A percentile compares a stretch with the other conserved stretches of the same genome.
phyloP scores from a whole-genome alignment of 495 filamentous ascomycete species.

The Penicillium odoratum region DNA sequence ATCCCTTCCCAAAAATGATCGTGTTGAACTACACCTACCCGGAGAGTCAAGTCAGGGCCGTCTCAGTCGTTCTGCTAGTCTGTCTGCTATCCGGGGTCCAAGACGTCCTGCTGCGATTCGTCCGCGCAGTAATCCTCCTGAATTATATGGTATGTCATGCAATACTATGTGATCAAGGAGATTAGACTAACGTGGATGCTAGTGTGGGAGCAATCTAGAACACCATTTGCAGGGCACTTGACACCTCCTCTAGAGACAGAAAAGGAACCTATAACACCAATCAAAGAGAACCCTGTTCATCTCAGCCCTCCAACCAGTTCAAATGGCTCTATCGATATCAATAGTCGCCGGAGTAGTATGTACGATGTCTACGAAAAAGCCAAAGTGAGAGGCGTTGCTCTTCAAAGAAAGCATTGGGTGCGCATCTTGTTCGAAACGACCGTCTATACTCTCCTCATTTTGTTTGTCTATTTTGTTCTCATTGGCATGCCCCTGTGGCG shows the following conservation, averaged over 20 bases:
- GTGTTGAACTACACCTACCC: conserved; percentile 9
- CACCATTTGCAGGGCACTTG: background rate
- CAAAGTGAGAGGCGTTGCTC: conserved; percentile 28
- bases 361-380: conserved; percentile 29
- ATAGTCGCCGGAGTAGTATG: conserved; percentile 15
- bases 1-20: conserved; percentile 22
- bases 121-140: conserved; percentile 21
- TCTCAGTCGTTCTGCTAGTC: conserved; percentile 20
- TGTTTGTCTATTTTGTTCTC: conserved; percentile 42
- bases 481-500: conserved; percentile 44
- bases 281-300: conserved; percentile 14
- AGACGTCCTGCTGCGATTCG: conserved; percentile 15
- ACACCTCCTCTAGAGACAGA: conserved; percentile 5
- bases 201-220: conserved; percentile 10
- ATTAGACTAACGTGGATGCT: background rate
- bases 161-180: background rate
- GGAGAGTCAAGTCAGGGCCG: conserved; percentile 7
- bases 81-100: conserved; percentile 15
- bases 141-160: conserved; percentile 16
- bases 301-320: conserved; percentile 5
- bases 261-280: conserved; percentile 21
- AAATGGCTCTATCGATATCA: conserved; percentile 8
- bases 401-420: conserved; percentile 35
- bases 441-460: conserved; percentile 31
- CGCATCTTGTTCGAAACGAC: conserved; percentile 37